phyloP scores from a whole-genome alignment of 345 rosid genomes.

The Murraya koenigii region DNA sequence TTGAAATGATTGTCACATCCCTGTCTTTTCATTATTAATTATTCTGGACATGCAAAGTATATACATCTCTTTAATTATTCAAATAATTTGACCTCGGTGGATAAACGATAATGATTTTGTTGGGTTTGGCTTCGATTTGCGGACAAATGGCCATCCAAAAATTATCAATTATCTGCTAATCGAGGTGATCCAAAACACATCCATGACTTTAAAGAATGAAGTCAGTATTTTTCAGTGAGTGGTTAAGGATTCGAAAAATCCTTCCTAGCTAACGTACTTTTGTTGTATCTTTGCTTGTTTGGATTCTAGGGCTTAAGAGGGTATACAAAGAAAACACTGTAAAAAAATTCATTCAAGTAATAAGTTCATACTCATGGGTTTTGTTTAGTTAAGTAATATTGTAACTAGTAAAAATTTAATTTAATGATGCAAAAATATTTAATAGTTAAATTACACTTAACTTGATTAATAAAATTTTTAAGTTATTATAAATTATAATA shows the following conservation, averaged over 20 bases:
- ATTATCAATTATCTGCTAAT: not conserved
- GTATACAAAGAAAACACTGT: too few species aligned
- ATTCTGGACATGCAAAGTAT: not conserved
- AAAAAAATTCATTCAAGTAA: too few species aligned
- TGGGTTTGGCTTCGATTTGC: not conserved
- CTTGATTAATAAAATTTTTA: too few species aligned
- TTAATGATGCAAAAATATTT: too few species aligned
- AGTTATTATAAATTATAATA: too few species aligned
- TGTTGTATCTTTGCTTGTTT: too few species aligned
- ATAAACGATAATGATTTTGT: not conserved
- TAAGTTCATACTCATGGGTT: too few species aligned
- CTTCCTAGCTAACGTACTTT: not conserved
- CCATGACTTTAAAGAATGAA: not conserved
- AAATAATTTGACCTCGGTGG: not conserved
- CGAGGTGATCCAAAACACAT: not conserved
- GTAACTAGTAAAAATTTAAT: too few species aligned
- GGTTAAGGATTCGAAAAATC: not conserved
- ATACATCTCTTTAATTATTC: slow-evolving; percentile 4
- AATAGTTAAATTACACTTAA: too few species aligned
- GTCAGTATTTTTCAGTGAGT: not conserved
- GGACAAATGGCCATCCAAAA: not conserved
- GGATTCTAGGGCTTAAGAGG: too few species aligned
- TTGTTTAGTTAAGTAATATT: too few species aligned
- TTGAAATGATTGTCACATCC: slow-evolving; percentile 6
- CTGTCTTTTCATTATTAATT: not conserved